Percentiles rank a stretch among this genome's conserved stretches.
Evolutionary conservation across 2,329 filamentous ascomycete genomes (phyloP).

Genomic region (Hymenoscyphus occultus): DNA sequence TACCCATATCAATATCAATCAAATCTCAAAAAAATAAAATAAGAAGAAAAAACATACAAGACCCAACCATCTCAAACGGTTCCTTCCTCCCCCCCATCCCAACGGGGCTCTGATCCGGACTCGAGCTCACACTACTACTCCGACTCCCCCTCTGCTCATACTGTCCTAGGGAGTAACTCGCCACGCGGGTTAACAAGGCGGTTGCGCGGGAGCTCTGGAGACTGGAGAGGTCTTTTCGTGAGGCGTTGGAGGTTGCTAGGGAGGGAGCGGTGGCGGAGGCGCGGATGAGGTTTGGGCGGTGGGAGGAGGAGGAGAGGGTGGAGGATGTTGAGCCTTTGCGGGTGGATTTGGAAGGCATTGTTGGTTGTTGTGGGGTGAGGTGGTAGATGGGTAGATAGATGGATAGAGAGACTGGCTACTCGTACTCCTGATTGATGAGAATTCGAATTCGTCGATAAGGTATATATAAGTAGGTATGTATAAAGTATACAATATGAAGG

Average conservation of each 20-base stretch:
- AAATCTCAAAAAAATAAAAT: background rate
- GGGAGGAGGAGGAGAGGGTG: constrained; percentile 41
- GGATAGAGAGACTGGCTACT: no score
- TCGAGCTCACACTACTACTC: constrained; percentile 25
- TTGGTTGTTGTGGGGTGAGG: background rate
- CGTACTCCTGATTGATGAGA: no score
- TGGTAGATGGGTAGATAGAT: background rate
- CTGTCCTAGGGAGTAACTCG: constrained; percentile 46
- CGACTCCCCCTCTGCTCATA: constrained; percentile 16
- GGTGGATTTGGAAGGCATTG: constrained; percentile 40
- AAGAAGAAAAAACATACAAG: background rate
- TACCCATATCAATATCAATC: no score
- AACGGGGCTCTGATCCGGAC: constrained; percentile 21
- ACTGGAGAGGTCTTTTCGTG: constrained; percentile 49
- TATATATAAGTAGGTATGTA: no score
- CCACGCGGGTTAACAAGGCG: constrained; percentile 54
- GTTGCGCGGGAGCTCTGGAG: constrained; percentile 51
- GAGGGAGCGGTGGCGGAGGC: constrained; percentile 56
- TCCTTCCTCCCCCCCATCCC: constrained; percentile 25
- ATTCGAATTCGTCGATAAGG: no score
- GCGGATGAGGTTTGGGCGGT: constrained; percentile 53
- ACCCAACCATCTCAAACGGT: constrained; percentile 19
- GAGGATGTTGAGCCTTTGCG: constrained; percentile 20
- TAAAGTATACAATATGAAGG: no score
- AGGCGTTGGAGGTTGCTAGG: constrained; percentile 54